phyloP scores from a whole-genome alignment of 129 eudicot species.

The Pseudognaphalium luteoalbum region DNA sequence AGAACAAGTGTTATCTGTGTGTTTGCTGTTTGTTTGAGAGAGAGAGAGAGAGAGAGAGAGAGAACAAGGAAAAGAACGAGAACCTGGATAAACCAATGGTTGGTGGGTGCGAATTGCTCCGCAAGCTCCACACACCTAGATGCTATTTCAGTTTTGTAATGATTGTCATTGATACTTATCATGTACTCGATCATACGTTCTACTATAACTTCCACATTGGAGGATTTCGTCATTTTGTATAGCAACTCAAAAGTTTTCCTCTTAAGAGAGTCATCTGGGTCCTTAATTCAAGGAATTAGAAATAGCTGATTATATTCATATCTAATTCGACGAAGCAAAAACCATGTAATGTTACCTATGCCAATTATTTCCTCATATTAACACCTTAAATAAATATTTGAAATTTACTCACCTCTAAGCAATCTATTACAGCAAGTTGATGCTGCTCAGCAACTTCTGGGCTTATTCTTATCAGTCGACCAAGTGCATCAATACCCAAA shows the following conservation, averaged over 20 bases:
- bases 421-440: constrained; percentile 97
- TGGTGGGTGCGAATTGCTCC: constrained; percentile 97
- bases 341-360: too few species aligned
- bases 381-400: too few species aligned
- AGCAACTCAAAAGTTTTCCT: constrained; percentile 96
- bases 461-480: constrained; percentile 81
- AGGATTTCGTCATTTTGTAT: constrained; percentile 94
- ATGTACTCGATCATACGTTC: constrained; percentile 97
- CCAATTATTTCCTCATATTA: too few species aligned
- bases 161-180: constrained; percentile 89
- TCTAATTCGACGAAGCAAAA: too few species aligned
- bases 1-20: not conserved
- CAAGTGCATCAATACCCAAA: constrained; percentile 97
- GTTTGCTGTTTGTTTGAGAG: not conserved
- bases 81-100: constrained; percentile 99
- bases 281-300: constrained; percentile 45
- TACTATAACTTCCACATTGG: constrained; percentile 98
- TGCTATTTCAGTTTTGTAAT: constrained; percentile 96
- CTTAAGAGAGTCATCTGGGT: constrained; percentile 96
- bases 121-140: constrained; percentile 99
- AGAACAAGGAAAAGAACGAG: not conserved
- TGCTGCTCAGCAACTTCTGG: constrained; percentile 98
- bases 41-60: too few species aligned
- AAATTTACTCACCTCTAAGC: constrained; percentile 77
- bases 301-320: too few species aligned